Conservation (phyloP, 2,329 filamentous ascomycete species). For the Rhexocercosporidium sp. region DNA sequence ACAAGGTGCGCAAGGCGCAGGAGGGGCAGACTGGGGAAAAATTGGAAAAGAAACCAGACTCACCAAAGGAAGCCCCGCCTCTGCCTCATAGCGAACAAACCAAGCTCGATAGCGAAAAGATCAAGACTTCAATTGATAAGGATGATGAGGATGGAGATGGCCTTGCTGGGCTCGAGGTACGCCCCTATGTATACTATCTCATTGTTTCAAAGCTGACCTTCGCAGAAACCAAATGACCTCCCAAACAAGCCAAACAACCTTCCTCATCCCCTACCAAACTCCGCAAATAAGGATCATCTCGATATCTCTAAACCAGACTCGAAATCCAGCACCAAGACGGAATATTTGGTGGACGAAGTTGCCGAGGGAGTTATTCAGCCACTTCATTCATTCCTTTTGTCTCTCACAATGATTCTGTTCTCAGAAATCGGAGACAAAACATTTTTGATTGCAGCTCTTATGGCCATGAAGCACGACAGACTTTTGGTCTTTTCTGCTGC, state of each 20-base stretch:
- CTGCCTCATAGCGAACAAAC: slow-evolving; percentile 81
- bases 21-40: slow-evolving; percentile 70
- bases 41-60: slow-evolving; percentile 75
- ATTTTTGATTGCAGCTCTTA: slow-evolving; percentile 93
- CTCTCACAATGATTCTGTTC: slow-evolving; percentile 95
- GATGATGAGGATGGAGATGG: slow-evolving; percentile 44
- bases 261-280: slow-evolving; percentile 70
- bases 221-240: slow-evolving; percentile 79
- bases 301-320: slow-evolving; percentile 53
- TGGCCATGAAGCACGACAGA: slow-evolving; percentile 98
- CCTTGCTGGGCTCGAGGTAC: slow-evolving; percentile 62
- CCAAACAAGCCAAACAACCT: slow-evolving; percentile 79
- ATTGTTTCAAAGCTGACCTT: slow-evolving; percentile 32
- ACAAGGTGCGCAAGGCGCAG: slow-evolving; percentile 73
- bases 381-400: slow-evolving; percentile 87
- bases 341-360: slow-evolving; percentile 50
- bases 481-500: slow-evolving; percentile 93
- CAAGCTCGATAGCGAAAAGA: slow-evolving; percentile 55
- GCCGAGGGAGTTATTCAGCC: slow-evolving; percentile 72
- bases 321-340: slow-evolving; percentile 43
- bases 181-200: slow-evolving; percentile 26
- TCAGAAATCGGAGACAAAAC: slow-evolving; percentile 99
- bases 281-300: slow-evolving; percentile 68
- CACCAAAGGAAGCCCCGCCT: slow-evolving; percentile 84
- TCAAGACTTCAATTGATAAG: slow-evolving; percentile 37